Evolutionary conservation across 108 stramenopile genomes (phyloP), one percentile per base, ranked within the genome.

Genomic region (Fragilariopsis cylindrus): DNA sequence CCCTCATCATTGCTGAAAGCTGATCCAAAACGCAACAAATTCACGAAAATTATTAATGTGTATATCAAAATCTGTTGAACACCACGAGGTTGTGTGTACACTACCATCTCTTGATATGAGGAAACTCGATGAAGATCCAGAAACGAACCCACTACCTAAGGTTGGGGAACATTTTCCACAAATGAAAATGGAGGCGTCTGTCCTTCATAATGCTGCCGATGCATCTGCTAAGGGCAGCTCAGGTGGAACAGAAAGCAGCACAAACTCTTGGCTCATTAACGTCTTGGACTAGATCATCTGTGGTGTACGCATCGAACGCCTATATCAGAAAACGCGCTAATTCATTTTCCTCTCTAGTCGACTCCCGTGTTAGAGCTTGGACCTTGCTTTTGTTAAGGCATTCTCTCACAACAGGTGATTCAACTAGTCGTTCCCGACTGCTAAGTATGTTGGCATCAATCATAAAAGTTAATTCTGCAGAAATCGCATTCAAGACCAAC

Each of bases 261-360:
- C 74, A 76, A 50, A 80, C 57, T 49, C 56, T 84, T 8, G 73
- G 76, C 6, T 60, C 81, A 15, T n/a, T 70, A 9, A 80, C 84
- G 7, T 81, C 85, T 42, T 89, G 85, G 85, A 89, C 88, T 39
- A 84, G 78, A 64, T 86, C 88, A 11, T 80, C 84, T 3, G 46
- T 86, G 1, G 66, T 64, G 1, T 83, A 86, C 57, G 88, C 88
- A 12, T 71, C 88, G 1, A 57, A 48, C 15, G 79, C 85, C n/a
- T 6, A 57, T 84, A 12, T 54, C 74, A 39, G 84, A 75, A 47
- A 85, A 84, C 60, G 73, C 1, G 73, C 85, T 3, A 67, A 77
- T 47, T 85, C 82, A 4, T 89, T 89, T 58, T 80, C 80, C 5
- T 80, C 75, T 6, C 74, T 89, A 6, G 74, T 89, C 6, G 83